Base-by-base conservation (phyloP, 805 yeast species). In the Hanseniaspora opuntiae region DNA sequence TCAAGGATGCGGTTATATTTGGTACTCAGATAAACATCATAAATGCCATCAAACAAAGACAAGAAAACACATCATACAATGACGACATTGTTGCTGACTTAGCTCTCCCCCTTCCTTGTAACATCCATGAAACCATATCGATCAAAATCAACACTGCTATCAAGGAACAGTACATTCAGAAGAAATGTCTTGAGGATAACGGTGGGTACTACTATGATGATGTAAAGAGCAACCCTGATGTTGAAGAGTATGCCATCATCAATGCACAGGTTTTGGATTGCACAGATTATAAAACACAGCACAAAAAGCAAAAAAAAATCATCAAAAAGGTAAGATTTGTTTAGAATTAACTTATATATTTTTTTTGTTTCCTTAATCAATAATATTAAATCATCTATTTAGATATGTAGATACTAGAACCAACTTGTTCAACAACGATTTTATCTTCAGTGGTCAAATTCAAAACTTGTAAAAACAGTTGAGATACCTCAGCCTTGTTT, bases 21-120 rank as follows among this genome's bases (percentile, higher is more conserved):
- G 56, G 56, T 2, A 54, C 56, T 0, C 56, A 54, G n/a, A 54
- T 54, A 2, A 54, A 54, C 45, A 54, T 54, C 30, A 47, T 47
- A 36, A 47, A 47, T 25, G 47, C 52, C n/a, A 33, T 39, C 20
- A 53, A 53, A 28, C 30, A 33, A 11, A 53, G 50, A 28, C 41
- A 46, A 40, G 38, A 45, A 16, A 52, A 22, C 16, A 7, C 24
- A 20, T 19, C 47, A 3, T 24, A 37, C 5, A 36, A 39, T 16
- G 19, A 12, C 0, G 30, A 24, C 11, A 9, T 6, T 16, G 39
- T 33, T 25, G 36, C 45, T 24, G 24, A 33, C 3, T 33, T 51
- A 10, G 48, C 46, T 24, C 39, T 54, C 24, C 56, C 56, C 11
- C 44, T 54, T 10, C 56, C 56, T 25, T 38, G 40, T 9, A 44